phyloP scores from a whole-genome alignment of 805 yeast genomes.

The Cyberlindnera amylophila region DNA sequence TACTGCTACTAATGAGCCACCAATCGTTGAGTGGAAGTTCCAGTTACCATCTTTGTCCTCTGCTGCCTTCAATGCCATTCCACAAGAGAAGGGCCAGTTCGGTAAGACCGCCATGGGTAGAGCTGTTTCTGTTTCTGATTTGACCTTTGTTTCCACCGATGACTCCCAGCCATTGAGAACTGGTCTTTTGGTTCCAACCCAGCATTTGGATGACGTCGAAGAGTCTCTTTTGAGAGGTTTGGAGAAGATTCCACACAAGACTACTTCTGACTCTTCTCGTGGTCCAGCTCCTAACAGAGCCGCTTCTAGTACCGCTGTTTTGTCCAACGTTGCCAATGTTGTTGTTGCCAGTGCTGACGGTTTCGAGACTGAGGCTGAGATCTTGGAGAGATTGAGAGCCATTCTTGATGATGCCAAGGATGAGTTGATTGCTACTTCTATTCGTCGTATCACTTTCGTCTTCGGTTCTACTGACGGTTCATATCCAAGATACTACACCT shows the following conservation, averaged over 20 bases:
- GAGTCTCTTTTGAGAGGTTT: conserved; percentile 75
- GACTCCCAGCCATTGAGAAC: conserved; percentile 66
- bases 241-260: conserved; percentile 54
- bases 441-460: conserved; percentile 92
- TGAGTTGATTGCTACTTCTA: conserved; percentile 63
- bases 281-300: conserved; percentile 50
- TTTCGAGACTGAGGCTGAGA: conserved; percentile 63
- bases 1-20: conserved; percentile 36
- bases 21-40: conserved; percentile 85
- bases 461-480: conserved; percentile 79
- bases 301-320: conserved; percentile 32
- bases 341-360: conserved; percentile 74
- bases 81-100: conserved; percentile 42
- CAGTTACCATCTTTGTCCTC: conserved; percentile 70
- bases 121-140: conserved; percentile 90
- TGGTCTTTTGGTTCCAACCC: conserved; percentile 78
- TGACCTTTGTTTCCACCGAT: conserved; percentile 79
- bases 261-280: conserved; percentile 29
- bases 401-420: conserved; percentile 64
- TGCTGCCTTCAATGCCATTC: conserved; percentile 72
- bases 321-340: conserved; percentile 80
- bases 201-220: conserved; percentile 86
- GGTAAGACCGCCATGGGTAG: conserved; percentile 56
- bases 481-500: conserved; percentile 94
- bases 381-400: conserved; percentile 58